A percentile compares a stretch with the other conserved stretches of the same genome.
Conservation (phyloP, 2,329 filamentous ascomycete species). For the Xylariales sp. region DNA sequence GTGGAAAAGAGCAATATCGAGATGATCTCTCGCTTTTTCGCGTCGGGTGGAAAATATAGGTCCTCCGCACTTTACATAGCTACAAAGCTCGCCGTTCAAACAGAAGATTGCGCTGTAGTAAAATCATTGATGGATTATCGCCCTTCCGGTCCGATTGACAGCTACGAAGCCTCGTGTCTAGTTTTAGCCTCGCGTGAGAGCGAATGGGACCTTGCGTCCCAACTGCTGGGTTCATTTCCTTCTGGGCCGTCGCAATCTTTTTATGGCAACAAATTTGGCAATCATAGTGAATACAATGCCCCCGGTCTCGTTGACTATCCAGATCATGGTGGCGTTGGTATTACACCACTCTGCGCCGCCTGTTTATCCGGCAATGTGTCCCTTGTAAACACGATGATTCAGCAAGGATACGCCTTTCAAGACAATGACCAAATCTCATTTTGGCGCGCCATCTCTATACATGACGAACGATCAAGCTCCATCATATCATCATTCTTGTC, state of each 20-base stretch:
- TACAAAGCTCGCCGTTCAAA: neutral
- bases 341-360: slow-evolving; percentile 2
- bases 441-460: neutral
- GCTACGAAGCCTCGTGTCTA: slow-evolving; percentile 15
- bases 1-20: neutral
- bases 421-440: neutral
- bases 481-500: neutral
- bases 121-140: neutral
- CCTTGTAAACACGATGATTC: neutral
- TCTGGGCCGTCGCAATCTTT: slow-evolving; percentile 5
- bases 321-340: neutral
- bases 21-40: neutral
- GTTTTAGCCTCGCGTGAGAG: neutral
- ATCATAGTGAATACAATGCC: too few species aligned
- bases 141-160: neutral
- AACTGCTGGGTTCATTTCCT: neutral
- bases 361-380: neutral
- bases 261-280: neutral
- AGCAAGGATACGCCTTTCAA: slow-evolving; percentile 10
- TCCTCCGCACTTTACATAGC: neutral
- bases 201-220: slow-evolving; percentile 2
- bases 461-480: neutral
- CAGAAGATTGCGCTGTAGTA: slow-evolving; percentile 1
- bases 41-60: slow-evolving; percentile 3
- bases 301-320: neutral